Evolutionary conservation across 1,139 yeast genomes (phyloP).

Genomic region (Pneumocystis oryctolagi): DNA sequence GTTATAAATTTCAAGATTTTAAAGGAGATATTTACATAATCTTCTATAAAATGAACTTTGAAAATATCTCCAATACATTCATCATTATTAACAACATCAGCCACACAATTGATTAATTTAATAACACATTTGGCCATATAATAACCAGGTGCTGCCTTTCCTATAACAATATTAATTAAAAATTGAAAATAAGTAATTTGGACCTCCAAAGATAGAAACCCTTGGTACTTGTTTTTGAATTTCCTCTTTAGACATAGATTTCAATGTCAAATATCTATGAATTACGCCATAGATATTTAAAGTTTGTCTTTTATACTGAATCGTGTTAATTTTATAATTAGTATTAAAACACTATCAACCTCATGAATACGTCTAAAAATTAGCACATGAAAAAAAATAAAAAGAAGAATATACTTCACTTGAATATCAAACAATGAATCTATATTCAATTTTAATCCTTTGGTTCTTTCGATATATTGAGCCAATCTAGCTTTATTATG

Average conservation of each 20-base stretch:
- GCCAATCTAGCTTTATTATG: conserved; percentile 59
- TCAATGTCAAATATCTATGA: conserved; percentile 63
- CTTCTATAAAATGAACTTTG: conserved; percentile 79
- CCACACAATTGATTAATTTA: conserved; percentile 68
- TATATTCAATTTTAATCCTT: conserved; percentile 52
- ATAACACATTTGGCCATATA: conserved; percentile 87
- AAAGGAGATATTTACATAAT: conserved; percentile 86
- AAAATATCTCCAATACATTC: conserved; percentile 56
- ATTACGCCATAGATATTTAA: conserved; percentile 81
- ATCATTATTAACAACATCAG: conserved; percentile 67
- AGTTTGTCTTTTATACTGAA: conserved; percentile 72
- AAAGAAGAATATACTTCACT: conserved; percentile 56
- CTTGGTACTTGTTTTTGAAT: conserved; percentile 58
- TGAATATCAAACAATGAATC: conserved; percentile 75
- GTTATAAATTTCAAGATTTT: conserved; percentile 45
- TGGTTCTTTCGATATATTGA: conserved; percentile 48
- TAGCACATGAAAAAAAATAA: background rate
- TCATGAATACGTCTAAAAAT: background rate
- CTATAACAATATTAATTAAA: background rate
- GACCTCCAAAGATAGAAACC: conserved; percentile 65
- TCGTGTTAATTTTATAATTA: background rate
- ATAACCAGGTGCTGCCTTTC: conserved; percentile 94
- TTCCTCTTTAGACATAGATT: conserved; percentile 51
- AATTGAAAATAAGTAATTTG: background rate
- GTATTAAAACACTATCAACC: background rate